Evolutionary conservation across 805 yeast species (phyloP).

Genomic region (Ogataea chonburiensis): DNA sequence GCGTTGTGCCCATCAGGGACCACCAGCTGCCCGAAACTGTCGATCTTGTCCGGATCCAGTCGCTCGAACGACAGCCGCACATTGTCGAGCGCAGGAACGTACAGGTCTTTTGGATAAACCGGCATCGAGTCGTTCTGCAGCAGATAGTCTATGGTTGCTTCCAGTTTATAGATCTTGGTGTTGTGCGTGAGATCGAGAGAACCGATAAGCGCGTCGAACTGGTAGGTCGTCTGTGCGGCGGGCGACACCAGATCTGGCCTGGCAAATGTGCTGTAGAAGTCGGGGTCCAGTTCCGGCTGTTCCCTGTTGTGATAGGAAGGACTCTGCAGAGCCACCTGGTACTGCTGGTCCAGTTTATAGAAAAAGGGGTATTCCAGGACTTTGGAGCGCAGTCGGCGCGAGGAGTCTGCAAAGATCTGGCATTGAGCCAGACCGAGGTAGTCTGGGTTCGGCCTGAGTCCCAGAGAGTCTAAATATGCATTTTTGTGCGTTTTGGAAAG

Average conservation of each 20-base stretch:
- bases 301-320: constrained; percentile 38
- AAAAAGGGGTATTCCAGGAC: constrained; percentile 39
- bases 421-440: constrained; percentile 23
- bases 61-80: constrained; percentile 48
- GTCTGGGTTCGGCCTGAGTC: constrained; percentile 14
- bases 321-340: constrained; percentile 38
- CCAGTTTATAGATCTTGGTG: constrained; percentile 12
- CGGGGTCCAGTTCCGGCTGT: constrained; percentile 31
- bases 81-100: constrained; percentile 42
- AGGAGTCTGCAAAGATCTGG: constrained; percentile 1
- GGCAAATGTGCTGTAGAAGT: constrained; percentile 35
- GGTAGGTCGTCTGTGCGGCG: constrained; percentile 11
- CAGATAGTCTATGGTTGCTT: constrained; percentile 4
- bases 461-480: constrained; percentile 4
- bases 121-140: constrained; percentile 1
- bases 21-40: constrained; percentile 37
- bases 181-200: constrained; percentile 10
- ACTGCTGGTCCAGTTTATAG: constrained; percentile 45
- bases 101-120: constrained; percentile 34
- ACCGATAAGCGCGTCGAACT: constrained; percentile 19
- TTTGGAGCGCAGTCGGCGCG: constrained; percentile 35
- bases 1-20: constrained; percentile 22
- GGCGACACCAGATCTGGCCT: constrained; percentile 4
- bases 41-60: constrained; percentile 40
- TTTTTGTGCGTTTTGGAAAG: neutral